Percentiles rank a stretch among this genome's conserved stretches.
Conservation (phyloP, 306 rosid genomes). For the Alnus rubra region DNA sequence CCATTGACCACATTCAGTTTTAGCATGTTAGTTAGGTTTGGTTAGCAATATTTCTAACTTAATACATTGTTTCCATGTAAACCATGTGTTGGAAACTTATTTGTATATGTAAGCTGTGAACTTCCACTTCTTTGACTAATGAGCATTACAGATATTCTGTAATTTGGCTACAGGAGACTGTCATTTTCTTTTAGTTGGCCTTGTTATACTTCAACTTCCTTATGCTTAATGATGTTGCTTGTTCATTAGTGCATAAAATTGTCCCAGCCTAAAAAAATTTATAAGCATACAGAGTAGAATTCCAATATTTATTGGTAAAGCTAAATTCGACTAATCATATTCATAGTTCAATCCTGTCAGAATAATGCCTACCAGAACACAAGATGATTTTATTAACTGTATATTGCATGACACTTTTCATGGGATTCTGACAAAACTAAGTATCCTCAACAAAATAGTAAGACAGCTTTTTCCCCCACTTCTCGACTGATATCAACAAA, state of each 20-base stretch:
- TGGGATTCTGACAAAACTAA: no score
- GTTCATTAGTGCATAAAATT: no score
- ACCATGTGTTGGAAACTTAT: constrained; percentile 23
- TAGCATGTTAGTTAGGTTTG: constrained; percentile 20
- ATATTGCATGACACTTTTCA: no score
- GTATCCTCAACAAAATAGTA: no score
- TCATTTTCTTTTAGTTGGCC: not conserved
- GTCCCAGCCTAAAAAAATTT: not conserved
- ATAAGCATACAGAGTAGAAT: not conserved
- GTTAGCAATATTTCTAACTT: constrained; percentile 3
- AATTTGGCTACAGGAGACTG: not conserved
- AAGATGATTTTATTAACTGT: no score
- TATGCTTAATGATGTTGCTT: not conserved
- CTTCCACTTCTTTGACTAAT: constrained; percentile 7
- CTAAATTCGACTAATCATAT: no score
- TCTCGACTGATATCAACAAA: no score
- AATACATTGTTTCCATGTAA: constrained; percentile 23
- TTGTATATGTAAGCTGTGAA: constrained; percentile 33
- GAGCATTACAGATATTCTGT: constrained; percentile 11
- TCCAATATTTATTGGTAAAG: no score
- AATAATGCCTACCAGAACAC: no score
- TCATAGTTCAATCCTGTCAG: no score
- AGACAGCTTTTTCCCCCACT: no score
- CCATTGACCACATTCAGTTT: constrained; percentile 19
- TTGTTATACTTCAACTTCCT: not conserved